Evolutionary conservation across 257 asterid genomes (phyloP), one percentile per base, ranked within the genome.

Genomic region (Ilex aquifolium): DNA sequence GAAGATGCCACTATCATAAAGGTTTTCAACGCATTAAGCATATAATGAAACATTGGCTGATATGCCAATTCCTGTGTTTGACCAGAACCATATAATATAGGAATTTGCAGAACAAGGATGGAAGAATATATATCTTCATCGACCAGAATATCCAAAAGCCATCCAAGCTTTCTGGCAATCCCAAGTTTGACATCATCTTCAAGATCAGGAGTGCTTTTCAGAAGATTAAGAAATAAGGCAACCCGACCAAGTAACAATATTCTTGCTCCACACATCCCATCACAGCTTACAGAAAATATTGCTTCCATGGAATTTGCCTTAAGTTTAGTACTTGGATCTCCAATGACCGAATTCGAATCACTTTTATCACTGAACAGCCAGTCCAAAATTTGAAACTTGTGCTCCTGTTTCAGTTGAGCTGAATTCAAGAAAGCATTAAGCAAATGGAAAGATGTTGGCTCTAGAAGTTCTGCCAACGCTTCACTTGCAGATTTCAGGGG

Each of bases 401-500:
- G 73, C 65, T 78, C 94, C 71, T 80, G 78, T 65, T 72, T 83
- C 70, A 85, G 78, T 66, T 81, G 90, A 72, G 89, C 71, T 62
- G 96, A 89, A 68, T 77, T 83, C 60, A 92, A 69, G 29, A 92
- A 61, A 67, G 95, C 81, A 76, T 83, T 89, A 74, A 92, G 92
- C 63, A 92, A 73, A 80, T 89, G 96, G 70, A 85, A 71, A 68
- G 94, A 84, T 63, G 97, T 85, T 1, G 99, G 97, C 71, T 82
- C 97, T 76, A 92, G 73, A 63, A 80, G 74, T 63, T 93, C 97
- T 57, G 80, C 79, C 81, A 90, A 59, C 7, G 82, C 86, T 67
- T 80, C 91, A 70, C 90, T 70, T 51, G 88, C 85, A 62, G 83
- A 68, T 69, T 83, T 85, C 70, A 87, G 66, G 72, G 50, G 74